Evolutionary conservation across 306 rosid species (phyloP).

Genomic region (Sindora glabra): DNA sequence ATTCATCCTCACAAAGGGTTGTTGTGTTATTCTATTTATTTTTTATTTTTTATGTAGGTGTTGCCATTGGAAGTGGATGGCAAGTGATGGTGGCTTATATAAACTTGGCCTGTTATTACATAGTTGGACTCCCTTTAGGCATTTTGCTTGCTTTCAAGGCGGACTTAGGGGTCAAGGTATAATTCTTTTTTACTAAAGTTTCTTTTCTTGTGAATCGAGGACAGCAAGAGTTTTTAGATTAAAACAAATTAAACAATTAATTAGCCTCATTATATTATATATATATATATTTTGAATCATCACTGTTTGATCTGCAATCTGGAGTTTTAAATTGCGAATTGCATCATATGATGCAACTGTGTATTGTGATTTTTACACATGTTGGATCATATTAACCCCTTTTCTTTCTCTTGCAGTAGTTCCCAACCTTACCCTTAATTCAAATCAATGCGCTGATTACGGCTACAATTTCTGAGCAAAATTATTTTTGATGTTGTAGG

Average conservation of each 20-base stretch:
- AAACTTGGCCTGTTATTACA: constrained; percentile 42
- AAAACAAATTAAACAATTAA: too few species aligned
- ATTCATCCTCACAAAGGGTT: too few species aligned
- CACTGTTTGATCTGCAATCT: neutral
- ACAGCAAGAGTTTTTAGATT: neutral
- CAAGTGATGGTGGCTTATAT: constrained; percentile 51
- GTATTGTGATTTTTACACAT: too few species aligned
- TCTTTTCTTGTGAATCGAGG: neutral
- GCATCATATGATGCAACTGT: too few species aligned
- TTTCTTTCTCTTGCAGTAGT: too few species aligned
- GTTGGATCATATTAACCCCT: too few species aligned
- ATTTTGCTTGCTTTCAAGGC: constrained; percentile 20
- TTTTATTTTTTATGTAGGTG: constrained; percentile 20
- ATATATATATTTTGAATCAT: too few species aligned
- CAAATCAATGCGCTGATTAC: too few species aligned
- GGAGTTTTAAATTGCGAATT: too few species aligned
- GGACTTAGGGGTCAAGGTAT: constrained; percentile 38
- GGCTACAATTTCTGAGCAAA: neutral
- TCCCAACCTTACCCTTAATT: too few species aligned
- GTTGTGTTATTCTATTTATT: neutral
- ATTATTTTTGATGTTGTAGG: constrained; percentile 7
- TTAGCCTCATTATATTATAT: too few species aligned
- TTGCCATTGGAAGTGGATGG: constrained; percentile 60
- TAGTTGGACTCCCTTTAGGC: constrained; percentile 52
- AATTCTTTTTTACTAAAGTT: neutral